Conservation (phyloP, 2,329 filamentous ascomycete species). For the Cladosporium sp. region DNA sequence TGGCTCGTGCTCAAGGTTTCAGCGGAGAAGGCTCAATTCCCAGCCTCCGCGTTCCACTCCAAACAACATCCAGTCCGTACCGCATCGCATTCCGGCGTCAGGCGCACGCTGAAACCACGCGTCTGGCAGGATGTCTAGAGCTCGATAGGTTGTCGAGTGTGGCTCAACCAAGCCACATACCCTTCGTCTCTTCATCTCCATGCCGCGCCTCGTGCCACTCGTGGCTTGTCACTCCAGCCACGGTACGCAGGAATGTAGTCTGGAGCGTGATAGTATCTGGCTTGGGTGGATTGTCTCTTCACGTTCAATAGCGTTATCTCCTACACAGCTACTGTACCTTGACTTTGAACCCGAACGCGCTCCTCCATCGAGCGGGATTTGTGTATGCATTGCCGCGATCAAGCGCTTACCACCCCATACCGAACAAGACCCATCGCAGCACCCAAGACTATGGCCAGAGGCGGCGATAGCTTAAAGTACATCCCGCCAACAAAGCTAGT, state of each 20-base stretch:
- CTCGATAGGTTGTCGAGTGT: conserved; percentile 2
- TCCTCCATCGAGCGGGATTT: neutral
- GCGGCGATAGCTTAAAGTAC: conserved; percentile 38
- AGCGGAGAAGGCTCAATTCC: neutral
- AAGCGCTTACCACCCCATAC: conserved; percentile 33
- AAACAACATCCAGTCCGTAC: neutral
- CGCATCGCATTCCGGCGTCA: neutral
- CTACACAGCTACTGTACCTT: too few species aligned
- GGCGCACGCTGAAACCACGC: neutral
- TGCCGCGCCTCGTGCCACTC: neutral
- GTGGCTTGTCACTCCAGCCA: neutral
- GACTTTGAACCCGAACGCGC: too few species aligned
- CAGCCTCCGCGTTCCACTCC: conserved; percentile 3
- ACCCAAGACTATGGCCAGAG: conserved; percentile 37
- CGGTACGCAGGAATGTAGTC: too few species aligned
- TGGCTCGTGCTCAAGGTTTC: neutral
- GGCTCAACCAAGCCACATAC: conserved; percentile 1
- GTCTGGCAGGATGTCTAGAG: neutral
- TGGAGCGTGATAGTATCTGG: too few species aligned
- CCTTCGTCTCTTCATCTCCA: conserved; percentile 1
- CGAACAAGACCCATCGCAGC: conserved; percentile 37
- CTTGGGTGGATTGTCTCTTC: too few species aligned
- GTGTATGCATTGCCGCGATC: neutral
- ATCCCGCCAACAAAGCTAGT: conserved; percentile 38
- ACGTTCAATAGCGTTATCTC: too few species aligned